phyloP scores from a whole-genome alignment of 768 basidiomycete species.

The Naganishia vishniacii region DNA sequence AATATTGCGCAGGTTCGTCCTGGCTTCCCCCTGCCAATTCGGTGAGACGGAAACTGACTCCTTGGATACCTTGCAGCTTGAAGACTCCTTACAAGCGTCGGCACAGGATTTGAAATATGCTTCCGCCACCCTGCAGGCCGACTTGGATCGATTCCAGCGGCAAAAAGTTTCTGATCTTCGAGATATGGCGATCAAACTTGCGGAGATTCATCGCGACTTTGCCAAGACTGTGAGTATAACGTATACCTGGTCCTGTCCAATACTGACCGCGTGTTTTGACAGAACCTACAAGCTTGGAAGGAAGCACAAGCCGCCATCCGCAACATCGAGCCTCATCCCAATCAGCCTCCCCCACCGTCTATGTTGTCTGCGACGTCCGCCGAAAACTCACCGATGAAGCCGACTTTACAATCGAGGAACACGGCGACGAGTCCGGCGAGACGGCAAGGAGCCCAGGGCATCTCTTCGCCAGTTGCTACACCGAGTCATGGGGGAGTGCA shows the following conservation, averaged over 20 bases:
- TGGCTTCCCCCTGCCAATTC: not conserved
- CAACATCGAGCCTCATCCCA: slow-evolving; percentile 85
- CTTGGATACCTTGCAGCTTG: slow-evolving; percentile 58
- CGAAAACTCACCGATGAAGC: not conserved
- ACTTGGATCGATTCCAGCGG: slow-evolving; percentile 94
- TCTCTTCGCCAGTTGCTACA: not conserved
- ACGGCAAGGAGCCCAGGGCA: not conserved
- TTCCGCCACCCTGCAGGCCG: slow-evolving; percentile 91
- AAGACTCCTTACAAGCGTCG: slow-evolving; percentile 85
- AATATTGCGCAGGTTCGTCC: slow-evolving; percentile 77
- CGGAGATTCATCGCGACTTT: slow-evolving; percentile 88
- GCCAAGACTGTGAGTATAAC: slow-evolving; percentile 70
- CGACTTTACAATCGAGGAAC: not conserved
- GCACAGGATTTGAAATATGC: slow-evolving; percentile 95
- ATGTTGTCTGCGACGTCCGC: not conserved
- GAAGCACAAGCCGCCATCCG: slow-evolving; percentile 87
- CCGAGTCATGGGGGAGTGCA: not conserved
- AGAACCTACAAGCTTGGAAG: slow-evolving; percentile 98
- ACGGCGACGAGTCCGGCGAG: not conserved
- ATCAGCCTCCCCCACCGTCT: slow-evolving; percentile 51
- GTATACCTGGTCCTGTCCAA: not conserved
- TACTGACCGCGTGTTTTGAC: slow-evolving; percentile 6
- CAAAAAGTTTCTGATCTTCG: slow-evolving; percentile 96
- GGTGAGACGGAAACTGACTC: not conserved
- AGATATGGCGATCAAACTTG: slow-evolving; percentile 88